These are phyloP conservation scores for Oryza glumipatula DNA, from an alignment of 176 grass and related monocot genomes.

Conservation along the genomic window DNA sequence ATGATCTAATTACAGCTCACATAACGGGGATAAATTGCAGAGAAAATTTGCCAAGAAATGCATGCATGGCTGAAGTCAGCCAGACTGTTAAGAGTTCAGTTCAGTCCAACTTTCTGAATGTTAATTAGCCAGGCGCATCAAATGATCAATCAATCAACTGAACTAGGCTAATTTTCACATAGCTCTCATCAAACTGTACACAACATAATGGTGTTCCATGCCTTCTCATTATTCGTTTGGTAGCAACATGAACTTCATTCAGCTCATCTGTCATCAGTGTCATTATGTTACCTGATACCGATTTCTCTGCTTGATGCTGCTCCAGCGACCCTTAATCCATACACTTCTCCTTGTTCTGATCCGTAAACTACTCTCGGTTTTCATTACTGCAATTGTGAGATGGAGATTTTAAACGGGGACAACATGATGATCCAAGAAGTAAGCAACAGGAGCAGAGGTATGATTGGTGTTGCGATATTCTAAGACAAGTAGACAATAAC, in stretches of 20 bases:
- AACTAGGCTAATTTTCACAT: background rate
- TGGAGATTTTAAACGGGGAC: background rate
- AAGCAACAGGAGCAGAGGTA: background rate
- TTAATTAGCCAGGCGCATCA: background rate
- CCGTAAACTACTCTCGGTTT: background rate
- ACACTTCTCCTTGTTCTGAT: background rate
- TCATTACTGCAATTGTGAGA: background rate
- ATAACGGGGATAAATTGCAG: background rate
- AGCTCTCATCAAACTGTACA: conserved; percentile 13
- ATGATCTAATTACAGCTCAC: background rate
- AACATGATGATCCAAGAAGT: background rate
- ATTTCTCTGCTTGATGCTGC: background rate
- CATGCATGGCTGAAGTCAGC: background rate
- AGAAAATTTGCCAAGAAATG: background rate
- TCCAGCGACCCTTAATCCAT: background rate
- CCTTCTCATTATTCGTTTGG: conserved; percentile 23
- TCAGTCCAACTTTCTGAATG: background rate
- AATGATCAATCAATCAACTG: background rate
- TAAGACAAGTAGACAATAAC: background rate
- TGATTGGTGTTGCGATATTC: background rate
- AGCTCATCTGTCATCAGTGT: background rate
- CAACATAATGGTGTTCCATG: conserved; percentile 27
- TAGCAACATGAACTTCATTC: conserved; percentile 2
- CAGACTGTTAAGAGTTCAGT: background rate
- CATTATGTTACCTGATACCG: background rate